phyloP scores from a whole-genome alignment of 163 green algal species.

The Scenedesmus sp. region DNA sequence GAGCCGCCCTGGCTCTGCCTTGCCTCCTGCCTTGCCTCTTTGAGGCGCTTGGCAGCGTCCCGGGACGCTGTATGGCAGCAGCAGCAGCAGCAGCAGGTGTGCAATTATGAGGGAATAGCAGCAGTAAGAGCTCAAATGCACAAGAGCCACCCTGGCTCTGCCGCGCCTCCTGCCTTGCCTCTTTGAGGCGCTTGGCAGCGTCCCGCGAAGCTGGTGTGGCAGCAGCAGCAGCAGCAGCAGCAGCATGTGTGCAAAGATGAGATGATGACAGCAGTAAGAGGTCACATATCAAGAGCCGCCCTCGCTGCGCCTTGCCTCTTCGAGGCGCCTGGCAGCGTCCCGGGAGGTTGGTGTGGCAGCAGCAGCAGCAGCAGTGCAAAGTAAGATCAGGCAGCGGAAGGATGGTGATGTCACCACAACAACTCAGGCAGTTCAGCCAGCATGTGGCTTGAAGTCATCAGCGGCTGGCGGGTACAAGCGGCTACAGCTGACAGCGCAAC shows the following conservation, averaged over 20 bases:
- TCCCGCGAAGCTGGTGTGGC: not conserved
- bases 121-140: too few species aligned
- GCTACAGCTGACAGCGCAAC: too few species aligned
- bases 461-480: too few species aligned
- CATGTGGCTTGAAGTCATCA: too few species aligned
- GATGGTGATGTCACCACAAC: too few species aligned
- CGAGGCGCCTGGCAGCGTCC: not conserved
- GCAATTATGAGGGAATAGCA: not conserved
- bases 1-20: too few species aligned
- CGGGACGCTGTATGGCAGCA: not conserved
- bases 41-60: not conserved
- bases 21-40: too few species aligned
- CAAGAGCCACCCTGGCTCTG: too few species aligned
- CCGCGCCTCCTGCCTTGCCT: too few species aligned
- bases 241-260: not conserved
- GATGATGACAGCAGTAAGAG: too few species aligned
- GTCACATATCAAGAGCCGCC: too few species aligned
- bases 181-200: not conserved
- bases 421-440: too few species aligned
- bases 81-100: slow-evolving; percentile 4
- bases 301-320: not conserved
- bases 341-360: not conserved
- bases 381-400: not conserved
- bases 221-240: slow-evolving; percentile 14
- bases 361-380: not conserved